phyloP scores from a whole-genome alignment of 2,329 filamentous ascomycete species.

The Coniochaeta sp. region DNA sequence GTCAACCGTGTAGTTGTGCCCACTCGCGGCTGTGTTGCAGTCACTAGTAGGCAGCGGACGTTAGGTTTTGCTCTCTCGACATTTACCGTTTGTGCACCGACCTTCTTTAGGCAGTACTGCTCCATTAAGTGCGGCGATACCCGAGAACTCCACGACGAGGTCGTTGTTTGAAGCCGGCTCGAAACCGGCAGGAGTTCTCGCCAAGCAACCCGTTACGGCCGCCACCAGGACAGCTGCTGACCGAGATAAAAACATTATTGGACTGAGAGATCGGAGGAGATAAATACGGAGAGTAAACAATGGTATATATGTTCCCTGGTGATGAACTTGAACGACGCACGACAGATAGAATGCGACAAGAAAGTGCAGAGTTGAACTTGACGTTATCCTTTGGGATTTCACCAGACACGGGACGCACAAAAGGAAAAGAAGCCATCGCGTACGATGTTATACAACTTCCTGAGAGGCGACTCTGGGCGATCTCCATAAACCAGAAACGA shows the following conservation, averaged over 20 bases:
- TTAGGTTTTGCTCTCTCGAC: slow-evolving; percentile 4
- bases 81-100: slow-evolving; percentile 13
- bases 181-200: slow-evolving; percentile 33
- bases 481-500: slow-evolving; percentile 2
- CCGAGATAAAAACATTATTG: slow-evolving; percentile 22
- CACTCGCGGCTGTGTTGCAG: slow-evolving; percentile 24
- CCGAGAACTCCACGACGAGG: slow-evolving; percentile 32
- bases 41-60: slow-evolving; percentile 20
- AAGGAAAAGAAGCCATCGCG: neutral
- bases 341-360: neutral
- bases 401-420: neutral
- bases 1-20: slow-evolving; percentile 27
- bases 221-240: slow-evolving; percentile 21
- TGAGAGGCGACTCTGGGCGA: neutral
- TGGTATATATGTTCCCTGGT: neutral
- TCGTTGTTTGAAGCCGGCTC: slow-evolving; percentile 26
- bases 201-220: slow-evolving; percentile 25
- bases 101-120: slow-evolving; percentile 28
- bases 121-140: slow-evolving; percentile 28
- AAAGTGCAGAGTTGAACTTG: neutral
- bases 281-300: neutral
- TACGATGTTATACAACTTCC: neutral
- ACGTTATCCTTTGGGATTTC: neutral
- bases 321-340: neutral
- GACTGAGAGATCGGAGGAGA: neutral